Evolutionary conservation across 257 asterid species (phyloP), one percentile per base, ranked within the genome.

Genomic region (Buddleja alternifolia): DNA sequence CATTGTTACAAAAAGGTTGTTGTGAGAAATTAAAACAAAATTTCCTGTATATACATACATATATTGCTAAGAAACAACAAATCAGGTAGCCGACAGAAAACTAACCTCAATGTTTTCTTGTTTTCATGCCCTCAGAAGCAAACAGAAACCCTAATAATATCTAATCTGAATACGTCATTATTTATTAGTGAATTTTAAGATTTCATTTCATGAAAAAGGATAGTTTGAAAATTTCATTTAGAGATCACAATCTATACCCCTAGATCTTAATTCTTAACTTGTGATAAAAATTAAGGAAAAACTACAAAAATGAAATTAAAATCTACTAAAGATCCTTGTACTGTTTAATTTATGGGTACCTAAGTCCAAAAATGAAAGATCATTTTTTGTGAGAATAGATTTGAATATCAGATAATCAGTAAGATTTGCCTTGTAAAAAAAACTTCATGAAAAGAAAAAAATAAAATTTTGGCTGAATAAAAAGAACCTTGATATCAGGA

Each of bases 401-500:
- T 23, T 23, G 21, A 7, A 15, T 7, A 51, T 32, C 11, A 15
- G 21, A 23, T 16, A 17, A 10, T 12, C 32, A 53, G 11, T 2
- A 8, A 41, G 34, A 40, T 42, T 10, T 17, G 45, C 15, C 25
- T 1, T 16, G 23, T 0, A 32, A 44, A n/a, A 16, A 0, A 10
- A 25, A 12, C 7, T 37, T 21, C 15, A 24, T 9, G 17, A 8
- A 32, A 32, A 17, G 25, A 58, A 44, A 29, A 23, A 63, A 17
- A 3, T 20, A 39, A 37, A 42, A 44, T 25, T 2, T 44, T 4
- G 1, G 7, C 7, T 14, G 12, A 14, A 10, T 17, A 12, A 36
- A 20, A 62, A 34, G 8, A 51, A 90, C 97, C 96, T 84, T 84
- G 63, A 90, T 86, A 69, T 84, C 71, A 3, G 97, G 91, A 57